Evolutionary conservation across 129 eudicot genomes (phyloP).

Genomic region (Pulicaria dysenterica): DNA sequence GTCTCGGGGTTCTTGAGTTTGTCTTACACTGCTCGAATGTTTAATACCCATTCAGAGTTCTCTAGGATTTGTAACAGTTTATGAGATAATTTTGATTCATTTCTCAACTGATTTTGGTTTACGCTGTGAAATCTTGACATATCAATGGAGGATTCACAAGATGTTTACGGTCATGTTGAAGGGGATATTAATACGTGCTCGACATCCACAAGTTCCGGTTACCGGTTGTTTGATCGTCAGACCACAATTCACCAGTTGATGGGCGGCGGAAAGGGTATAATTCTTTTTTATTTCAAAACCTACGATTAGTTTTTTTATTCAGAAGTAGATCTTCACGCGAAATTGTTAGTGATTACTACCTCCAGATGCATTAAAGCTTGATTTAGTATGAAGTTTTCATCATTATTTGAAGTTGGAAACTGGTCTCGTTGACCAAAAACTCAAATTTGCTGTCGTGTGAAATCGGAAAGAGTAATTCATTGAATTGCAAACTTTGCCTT

Average conservation of each 20-base stretch:
- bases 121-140: conserved; percentile 24
- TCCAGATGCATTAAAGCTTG: conserved; percentile 3
- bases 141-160: conserved; percentile 38
- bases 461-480: neutral
- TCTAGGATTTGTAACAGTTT: neutral
- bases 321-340: neutral
- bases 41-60: neutral
- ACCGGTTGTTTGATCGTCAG: conserved; percentile 66
- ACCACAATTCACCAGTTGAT: conserved; percentile 69
- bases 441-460: neutral
- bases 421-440: neutral
- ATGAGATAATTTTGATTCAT: neutral
- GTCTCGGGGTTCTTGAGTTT: conserved; percentile 21
- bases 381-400: neutral
- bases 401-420: neutral
- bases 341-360: neutral
- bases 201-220: conserved; percentile 59
- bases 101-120: conserved; percentile 29
- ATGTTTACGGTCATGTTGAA: conserved; percentile 31
- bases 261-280: conserved; percentile 92
- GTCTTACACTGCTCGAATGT: conserved; percentile 14
- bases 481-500: neutral
- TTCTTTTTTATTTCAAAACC: neutral
- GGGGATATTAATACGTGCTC: conserved; percentile 39
- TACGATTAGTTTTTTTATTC: neutral